phyloP scores from a whole-genome alignment of 768 basidiomycete genomes.

The Auriscalpium orientale region DNA sequence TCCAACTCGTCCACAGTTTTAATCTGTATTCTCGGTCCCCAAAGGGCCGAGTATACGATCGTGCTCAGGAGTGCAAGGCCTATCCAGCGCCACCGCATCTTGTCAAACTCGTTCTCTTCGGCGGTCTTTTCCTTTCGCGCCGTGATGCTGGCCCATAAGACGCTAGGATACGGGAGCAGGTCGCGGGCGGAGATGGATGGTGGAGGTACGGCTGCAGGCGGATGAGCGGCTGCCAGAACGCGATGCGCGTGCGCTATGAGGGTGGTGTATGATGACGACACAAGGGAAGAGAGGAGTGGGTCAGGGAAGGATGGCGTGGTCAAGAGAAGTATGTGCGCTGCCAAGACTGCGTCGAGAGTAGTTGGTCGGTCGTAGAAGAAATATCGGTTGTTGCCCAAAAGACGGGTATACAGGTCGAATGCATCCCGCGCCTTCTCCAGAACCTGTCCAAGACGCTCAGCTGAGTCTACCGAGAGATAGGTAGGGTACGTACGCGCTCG shows the following conservation, averaged over 20 bases:
- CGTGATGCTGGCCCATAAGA: slow-evolving; percentile 24
- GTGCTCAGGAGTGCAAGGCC: slow-evolving; percentile 35
- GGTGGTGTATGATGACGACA: slow-evolving; percentile 47
- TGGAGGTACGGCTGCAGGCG: slow-evolving; percentile 28
- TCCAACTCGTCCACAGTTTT: slow-evolving; percentile 1
- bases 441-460: slow-evolving; percentile 31
- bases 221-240: slow-evolving; percentile 25
- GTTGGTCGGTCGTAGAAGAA: slow-evolving; percentile 47
- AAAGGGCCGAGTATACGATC: slow-evolving; percentile 26
- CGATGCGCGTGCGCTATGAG: slow-evolving; percentile 53
- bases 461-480: neutral
- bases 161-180: slow-evolving; percentile 9
- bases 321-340: slow-evolving; percentile 62
- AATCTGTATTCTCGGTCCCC: slow-evolving; percentile 3
- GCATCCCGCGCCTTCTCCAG: slow-evolving; percentile 48
- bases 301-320: slow-evolving; percentile 55
- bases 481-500: slow-evolving; percentile 44
- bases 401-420: slow-evolving; percentile 50
- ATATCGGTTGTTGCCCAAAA: slow-evolving; percentile 44
- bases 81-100: slow-evolving; percentile 48
- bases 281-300: slow-evolving; percentile 43
- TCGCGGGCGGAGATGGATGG: slow-evolving; percentile 18
- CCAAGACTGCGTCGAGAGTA: slow-evolving; percentile 56
- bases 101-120: slow-evolving; percentile 40
- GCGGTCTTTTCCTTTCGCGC: slow-evolving; percentile 20